Base-by-base conservation (phyloP, 2,329 filamentous ascomycete genomes). In the Colletotrichum ledebouriae region DNA sequence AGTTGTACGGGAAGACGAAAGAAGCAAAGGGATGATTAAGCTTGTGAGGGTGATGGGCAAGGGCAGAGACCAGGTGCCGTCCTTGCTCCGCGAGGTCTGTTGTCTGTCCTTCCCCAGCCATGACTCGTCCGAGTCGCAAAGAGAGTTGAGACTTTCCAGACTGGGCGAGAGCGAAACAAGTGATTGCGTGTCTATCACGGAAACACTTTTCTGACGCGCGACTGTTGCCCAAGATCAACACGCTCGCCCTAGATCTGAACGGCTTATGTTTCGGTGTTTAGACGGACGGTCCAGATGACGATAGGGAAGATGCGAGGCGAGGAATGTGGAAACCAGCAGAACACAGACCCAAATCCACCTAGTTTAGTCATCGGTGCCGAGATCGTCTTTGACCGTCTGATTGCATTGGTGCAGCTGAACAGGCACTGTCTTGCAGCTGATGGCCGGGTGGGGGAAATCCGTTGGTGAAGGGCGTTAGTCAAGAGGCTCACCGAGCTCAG, bases 81-180 rank as follows among this genome's bases (percentile, higher is more conserved):
- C 63, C 57, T 44, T 53, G 57, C 56, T 50, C 15, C n/a, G 15
- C 15, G 44, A 52, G 41, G 58, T 56, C 41, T 55, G 52, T 55
- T 46, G 65, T 53, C 53, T 59, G 62, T 33, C 46, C 33, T 22
- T 37, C 29, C 29, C 41, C 34, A 61, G 56, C 56, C 49, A 59
- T 60, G 49, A 66, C 55, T 59, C 66, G 56, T 66, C 66, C 61
- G 66, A 60, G 61, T 65, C 66, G 66, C 55, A 66, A 59, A 50
- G 55, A 44, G 61, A 67, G 61, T 69, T 69, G 66, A 52, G 66
- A 65, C 66, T 65, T 69, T 50, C 55, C 61, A 42, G 49, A 69
- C 44, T 66, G 61, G 66, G 66, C 66, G 61, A 69, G 33, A 60
- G 22, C 66, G 66, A 69, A 69, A 69, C 66, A 69, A 58, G 57